Evolutionary conservation across 768 basidiomycete genomes (phyloP).

Genomic region (Serendipita vermifera): DNA sequence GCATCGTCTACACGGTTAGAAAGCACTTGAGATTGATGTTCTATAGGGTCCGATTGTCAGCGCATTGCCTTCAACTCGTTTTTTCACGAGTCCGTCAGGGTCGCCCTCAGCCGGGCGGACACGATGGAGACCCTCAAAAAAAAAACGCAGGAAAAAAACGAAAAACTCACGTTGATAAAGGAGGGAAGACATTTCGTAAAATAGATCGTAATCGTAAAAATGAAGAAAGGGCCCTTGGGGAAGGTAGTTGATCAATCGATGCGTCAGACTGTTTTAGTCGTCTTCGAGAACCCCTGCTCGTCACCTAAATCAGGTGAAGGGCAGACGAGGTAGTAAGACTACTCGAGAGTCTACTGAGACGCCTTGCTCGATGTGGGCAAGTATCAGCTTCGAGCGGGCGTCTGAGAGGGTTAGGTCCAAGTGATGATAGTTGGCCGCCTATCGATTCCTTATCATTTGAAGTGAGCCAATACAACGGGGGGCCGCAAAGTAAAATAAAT

Average conservation of each 20-base stretch:
- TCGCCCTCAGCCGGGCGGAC: not conserved
- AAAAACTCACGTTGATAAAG: conserved; percentile 50
- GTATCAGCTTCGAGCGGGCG: conserved; percentile 1
- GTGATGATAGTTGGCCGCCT: not conserved
- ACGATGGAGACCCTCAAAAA: not conserved
- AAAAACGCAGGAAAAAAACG: not conserved
- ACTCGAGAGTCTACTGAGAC: conserved; percentile 8
- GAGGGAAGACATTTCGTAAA: conserved; percentile 31
- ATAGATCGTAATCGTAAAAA: conserved; percentile 4
- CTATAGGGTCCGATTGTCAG: not conserved
- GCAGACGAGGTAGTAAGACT: not conserved
- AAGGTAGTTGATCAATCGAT: conserved; percentile 9
- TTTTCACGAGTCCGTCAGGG: conserved; percentile 5
- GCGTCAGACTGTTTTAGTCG: conserved; percentile 5
- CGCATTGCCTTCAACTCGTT: no score
- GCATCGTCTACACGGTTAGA: not conserved
- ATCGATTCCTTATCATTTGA: not conserved
- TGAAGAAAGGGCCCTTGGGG: not conserved
- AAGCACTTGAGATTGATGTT: conserved; percentile 5
- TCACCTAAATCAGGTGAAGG: no score
- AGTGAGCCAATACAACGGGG: no score
- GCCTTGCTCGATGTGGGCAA: conserved; percentile 4
- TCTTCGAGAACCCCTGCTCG: no score
- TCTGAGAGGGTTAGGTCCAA: conserved; percentile 8
- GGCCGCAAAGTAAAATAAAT: no score